A percentile compares a stretch with the other conserved stretches of the same genome.
Conservation (phyloP, 2,329 filamentous ascomycete genomes). For the Ophiostoma quercus region DNA sequence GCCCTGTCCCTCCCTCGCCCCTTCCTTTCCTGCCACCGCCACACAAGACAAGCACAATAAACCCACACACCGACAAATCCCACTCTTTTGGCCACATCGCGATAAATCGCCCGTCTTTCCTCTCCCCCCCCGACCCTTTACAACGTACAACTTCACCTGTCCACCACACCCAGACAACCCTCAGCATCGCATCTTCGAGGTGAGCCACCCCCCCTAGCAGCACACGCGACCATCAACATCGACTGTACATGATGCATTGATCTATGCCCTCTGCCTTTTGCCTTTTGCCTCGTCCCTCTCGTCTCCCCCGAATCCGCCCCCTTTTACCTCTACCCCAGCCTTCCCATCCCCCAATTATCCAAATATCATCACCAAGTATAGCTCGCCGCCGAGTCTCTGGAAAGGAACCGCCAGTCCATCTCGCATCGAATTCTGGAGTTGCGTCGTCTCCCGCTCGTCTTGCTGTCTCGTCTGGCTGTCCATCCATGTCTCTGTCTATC, state of each 20-base stretch:
- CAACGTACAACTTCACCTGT: slow-evolving; percentile 20
- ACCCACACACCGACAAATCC: slow-evolving; percentile 29
- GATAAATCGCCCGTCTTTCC: slow-evolving; percentile 26
- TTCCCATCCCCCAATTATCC: slow-evolving; percentile 1
- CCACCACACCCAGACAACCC: slow-evolving; percentile 8
- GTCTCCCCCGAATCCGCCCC: slow-evolving; percentile 14
- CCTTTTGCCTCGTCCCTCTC: not conserved
- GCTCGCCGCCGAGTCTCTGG: not conserved
- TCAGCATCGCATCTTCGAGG: slow-evolving; percentile 16
- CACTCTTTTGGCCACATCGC: slow-evolving; percentile 30
- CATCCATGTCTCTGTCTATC: not conserved
- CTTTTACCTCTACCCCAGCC: slow-evolving; percentile 15
- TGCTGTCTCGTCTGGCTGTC: not conserved
- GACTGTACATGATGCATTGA: not conserved
- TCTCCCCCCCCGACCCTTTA: slow-evolving; percentile 20
- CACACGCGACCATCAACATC: not conserved
- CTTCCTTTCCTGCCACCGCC: slow-evolving; percentile 21
- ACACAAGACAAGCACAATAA: slow-evolving; percentile 1
- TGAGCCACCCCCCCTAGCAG: slow-evolving; percentile 9
- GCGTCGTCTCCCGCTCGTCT: not conserved
- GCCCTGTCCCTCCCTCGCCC: slow-evolving; percentile 16
- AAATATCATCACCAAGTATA: not conserved
- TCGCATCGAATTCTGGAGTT: not conserved
- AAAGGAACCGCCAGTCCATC: not conserved
- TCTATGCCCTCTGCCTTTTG: not conserved